A percentile compares a stretch with the other conserved stretches of the same genome.
These are phyloP conservation scores for Colletotrichum cuscutae DNA, from an alignment of 2,329 filamentous ascomycete genomes.

Conservation along the genomic window DNA sequence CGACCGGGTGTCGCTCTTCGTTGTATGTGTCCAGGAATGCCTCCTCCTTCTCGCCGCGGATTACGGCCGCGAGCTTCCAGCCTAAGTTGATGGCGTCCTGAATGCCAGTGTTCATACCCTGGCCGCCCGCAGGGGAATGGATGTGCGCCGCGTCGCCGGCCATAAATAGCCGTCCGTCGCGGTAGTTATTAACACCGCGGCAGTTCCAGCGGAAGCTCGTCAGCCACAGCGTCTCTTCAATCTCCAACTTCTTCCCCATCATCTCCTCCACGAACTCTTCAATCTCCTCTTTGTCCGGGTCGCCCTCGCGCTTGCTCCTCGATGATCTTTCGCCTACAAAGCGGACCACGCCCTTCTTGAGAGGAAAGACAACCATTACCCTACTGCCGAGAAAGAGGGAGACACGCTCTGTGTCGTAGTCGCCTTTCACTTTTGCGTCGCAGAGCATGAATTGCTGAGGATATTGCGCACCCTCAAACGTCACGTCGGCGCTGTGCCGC, in stretches of 20 bases:
- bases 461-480: constrained; percentile 54
- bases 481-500: constrained; percentile 49
- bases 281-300: constrained; percentile 21
- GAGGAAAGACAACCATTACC: constrained; percentile 49
- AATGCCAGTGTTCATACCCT: constrained; percentile 50
- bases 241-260: constrained; percentile 41
- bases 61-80: constrained; percentile 45
- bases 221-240: constrained; percentile 50
- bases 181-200: constrained; percentile 52
- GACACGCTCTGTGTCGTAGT: constrained; percentile 31
- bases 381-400: constrained; percentile 44
- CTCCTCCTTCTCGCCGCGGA: constrained; percentile 38
- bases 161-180: constrained; percentile 41
- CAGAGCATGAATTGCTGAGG: constrained; percentile 55
- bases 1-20: constrained; percentile 58
- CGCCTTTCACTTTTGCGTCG: constrained; percentile 46
- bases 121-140: constrained; percentile 47
- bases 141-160: constrained; percentile 50
- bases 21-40: constrained; percentile 59
- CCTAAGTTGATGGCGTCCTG: constrained; percentile 47
- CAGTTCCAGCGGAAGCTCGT: constrained; percentile 57
- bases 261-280: constrained; percentile 42
- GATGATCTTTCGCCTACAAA: constrained; percentile 39
- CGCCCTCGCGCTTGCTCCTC: constrained; percentile 3
- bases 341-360: constrained; percentile 41